A percentile compares a stretch with the other conserved stretches of the same genome.
Evolutionary conservation across 108 stramenopile species (phyloP).

Genomic region (Fragilaria radians): DNA sequence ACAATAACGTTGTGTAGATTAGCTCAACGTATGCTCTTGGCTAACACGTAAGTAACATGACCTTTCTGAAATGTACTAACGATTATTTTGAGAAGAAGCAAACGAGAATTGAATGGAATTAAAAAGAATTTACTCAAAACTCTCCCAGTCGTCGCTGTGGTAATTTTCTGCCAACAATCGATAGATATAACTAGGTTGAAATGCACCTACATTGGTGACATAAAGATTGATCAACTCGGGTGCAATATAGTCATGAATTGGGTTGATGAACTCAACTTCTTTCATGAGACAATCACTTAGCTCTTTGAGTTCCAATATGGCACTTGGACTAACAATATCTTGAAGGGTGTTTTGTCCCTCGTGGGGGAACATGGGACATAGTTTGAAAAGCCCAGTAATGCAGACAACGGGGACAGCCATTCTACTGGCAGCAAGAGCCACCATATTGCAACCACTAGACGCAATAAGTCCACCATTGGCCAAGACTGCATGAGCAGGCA

Average conservation of each 20-base stretch:
- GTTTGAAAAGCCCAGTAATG: slow-evolving; percentile 93
- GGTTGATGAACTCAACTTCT: slow-evolving; percentile 85
- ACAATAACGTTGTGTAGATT: too few relatives aligned
- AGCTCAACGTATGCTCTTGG: too few relatives aligned
- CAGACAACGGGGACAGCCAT: slow-evolving; percentile 93
- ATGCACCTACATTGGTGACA: slow-evolving; percentile 93
- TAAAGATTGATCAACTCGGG: slow-evolving; percentile 90
- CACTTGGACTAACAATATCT: slow-evolving; percentile 73
- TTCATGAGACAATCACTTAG: slow-evolving; percentile 37
- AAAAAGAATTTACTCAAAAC: slow-evolving; percentile 34
- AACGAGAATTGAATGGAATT: too few relatives aligned
- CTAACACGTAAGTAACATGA: too few relatives aligned
- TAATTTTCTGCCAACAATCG: slow-evolving; percentile 92
- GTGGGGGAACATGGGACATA: slow-evolving; percentile 96
- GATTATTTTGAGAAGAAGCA: background rate
- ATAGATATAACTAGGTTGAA: slow-evolving; percentile 95
- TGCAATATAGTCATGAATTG: slow-evolving; percentile 92
- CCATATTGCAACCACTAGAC: slow-evolving; percentile 82
- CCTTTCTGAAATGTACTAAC: too few relatives aligned
- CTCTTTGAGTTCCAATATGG: slow-evolving; percentile 55
- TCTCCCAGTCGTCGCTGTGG: slow-evolving; percentile 88
- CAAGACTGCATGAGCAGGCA: slow-evolving; percentile 93
- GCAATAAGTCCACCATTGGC: slow-evolving; percentile 96
- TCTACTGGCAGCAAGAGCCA: slow-evolving; percentile 88
- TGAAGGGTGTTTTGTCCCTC: slow-evolving; percentile 93